A percentile compares a stretch with the other conserved stretches of the same genome.
These are phyloP conservation scores for Phoma herbarum DNA, from an alignment of 2,329 filamentous ascomycete species.

Conservation along the genomic window DNA sequence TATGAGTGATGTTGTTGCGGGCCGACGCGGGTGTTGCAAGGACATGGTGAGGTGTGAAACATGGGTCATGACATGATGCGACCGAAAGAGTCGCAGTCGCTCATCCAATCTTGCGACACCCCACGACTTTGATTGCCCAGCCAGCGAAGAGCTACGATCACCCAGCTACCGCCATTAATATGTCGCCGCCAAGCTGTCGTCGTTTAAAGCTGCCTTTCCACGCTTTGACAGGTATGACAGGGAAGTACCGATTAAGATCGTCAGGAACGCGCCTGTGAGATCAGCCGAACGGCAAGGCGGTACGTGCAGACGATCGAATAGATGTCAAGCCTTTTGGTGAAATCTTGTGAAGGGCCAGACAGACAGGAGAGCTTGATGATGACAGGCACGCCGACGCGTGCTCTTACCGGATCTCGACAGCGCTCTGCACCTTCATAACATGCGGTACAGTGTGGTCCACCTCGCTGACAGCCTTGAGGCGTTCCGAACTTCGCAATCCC, in stretches of 20 bases:
- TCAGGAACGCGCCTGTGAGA: conserved; percentile 26
- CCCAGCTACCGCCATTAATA: conserved; percentile 17
- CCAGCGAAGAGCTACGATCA: conserved; percentile 13
- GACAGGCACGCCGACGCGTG: background rate
- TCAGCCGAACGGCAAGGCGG: background rate
- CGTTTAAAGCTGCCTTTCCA: conserved; percentile 9
- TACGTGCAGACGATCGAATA: background rate
- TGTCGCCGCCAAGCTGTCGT: conserved; percentile 28
- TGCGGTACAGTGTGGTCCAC: background rate
- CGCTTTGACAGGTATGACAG: conserved; percentile 26
- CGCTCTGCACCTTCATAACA: background rate
- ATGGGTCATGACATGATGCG: conserved; percentile 42
- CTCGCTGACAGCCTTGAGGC: background rate
- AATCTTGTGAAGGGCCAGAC: background rate
- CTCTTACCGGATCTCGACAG: background rate
- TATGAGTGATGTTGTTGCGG: conserved; percentile 32
- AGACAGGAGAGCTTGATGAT: background rate
- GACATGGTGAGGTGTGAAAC: conserved; percentile 41
- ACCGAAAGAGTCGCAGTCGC: conserved; percentile 41
- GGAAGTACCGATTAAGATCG: conserved; percentile 26
- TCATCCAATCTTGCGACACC: conserved; percentile 26
- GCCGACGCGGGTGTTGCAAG: conserved; percentile 28
- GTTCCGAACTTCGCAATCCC: background rate
- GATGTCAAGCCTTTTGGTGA: background rate
- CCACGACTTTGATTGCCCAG: conserved; percentile 21